phyloP scores from a whole-genome alignment of 2,329 filamentous ascomycete species.

The Ascosphaera aggregata region DNA sequence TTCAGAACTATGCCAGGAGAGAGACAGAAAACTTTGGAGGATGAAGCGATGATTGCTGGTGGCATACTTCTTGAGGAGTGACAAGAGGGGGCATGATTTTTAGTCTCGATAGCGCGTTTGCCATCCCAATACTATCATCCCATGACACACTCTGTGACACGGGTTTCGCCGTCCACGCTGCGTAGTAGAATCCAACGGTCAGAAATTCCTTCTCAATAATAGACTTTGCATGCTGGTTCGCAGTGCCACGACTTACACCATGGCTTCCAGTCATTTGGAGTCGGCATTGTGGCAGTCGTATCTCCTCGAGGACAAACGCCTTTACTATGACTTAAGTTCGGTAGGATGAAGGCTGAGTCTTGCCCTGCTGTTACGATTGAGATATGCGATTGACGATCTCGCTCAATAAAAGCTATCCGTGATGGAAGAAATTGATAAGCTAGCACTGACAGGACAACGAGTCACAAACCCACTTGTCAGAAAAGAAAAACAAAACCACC shows the following conservation, averaged over 20 bases:
- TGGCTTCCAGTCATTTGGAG: not conserved
- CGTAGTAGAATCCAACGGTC: slow-evolving; percentile 1
- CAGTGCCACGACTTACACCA: not conserved
- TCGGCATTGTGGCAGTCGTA: not conserved
- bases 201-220: not conserved
- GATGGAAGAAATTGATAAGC: too few species aligned
- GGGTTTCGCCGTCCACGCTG: slow-evolving; percentile 21
- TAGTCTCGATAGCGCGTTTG: slow-evolving; percentile 19
- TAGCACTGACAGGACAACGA: too few species aligned
- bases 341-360: too few species aligned
- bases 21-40: slow-evolving; percentile 2
- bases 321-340: slow-evolving; percentile 5
- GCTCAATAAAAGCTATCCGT: too few species aligned
- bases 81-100: slow-evolving; percentile 23
- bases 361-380: too few species aligned
- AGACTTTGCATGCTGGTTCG: not conserved
- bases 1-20: not conserved
- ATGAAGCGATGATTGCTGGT: too few species aligned
- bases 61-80: slow-evolving; percentile 20
- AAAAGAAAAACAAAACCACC: too few species aligned
- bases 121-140: slow-evolving; percentile 18
- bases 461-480: too few species aligned
- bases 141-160: slow-evolving; percentile 25
- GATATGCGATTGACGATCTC: too few species aligned
- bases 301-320: too few species aligned